Evolutionary conservation across 2,329 filamentous ascomycete genomes (phyloP).

Genomic region (Alternaria angustiovoidea): DNA sequence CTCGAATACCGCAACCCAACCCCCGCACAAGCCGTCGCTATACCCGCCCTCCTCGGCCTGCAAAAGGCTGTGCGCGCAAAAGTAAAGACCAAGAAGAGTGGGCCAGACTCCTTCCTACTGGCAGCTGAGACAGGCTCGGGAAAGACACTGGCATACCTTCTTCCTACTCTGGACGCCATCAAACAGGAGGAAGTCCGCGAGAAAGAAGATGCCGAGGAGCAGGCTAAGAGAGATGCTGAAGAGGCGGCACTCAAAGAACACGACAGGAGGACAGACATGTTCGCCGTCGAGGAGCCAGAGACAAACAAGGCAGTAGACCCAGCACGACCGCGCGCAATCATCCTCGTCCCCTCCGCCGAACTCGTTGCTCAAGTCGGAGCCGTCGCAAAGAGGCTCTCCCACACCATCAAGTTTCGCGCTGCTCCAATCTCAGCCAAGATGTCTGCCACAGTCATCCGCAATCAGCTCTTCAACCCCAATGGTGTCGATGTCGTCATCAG

Average conservation of each 20-base stretch:
- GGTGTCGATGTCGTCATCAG: slow-evolving; percentile 87
- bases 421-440: slow-evolving; percentile 82
- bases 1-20: slow-evolving; percentile 82
- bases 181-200: slow-evolving; percentile 74
- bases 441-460: slow-evolving; percentile 80
- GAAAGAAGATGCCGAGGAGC: slow-evolving; percentile 55
- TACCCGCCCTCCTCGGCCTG: slow-evolving; percentile 78
- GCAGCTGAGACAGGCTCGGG: slow-evolving; percentile 97
- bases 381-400: slow-evolving; percentile 82
- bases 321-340: slow-evolving; percentile 81
- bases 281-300: slow-evolving; percentile 67
- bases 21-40: slow-evolving; percentile 86
- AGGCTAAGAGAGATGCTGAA: slow-evolving; percentile 62
- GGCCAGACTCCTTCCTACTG: slow-evolving; percentile 75
- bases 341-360: slow-evolving; percentile 92
- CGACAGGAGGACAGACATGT: slow-evolving; percentile 57
- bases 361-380: slow-evolving; percentile 85
- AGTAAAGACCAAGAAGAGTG: slow-evolving; percentile 40
- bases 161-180: slow-evolving; percentile 84
- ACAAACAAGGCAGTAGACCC: slow-evolving; percentile 69
- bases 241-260: slow-evolving; percentile 45
- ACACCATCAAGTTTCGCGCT: slow-evolving; percentile 86
- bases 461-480: slow-evolving; percentile 78
- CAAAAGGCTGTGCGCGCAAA: slow-evolving; percentile 49
- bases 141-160: slow-evolving; percentile 91